A percentile compares a stretch with the other conserved stretches of the same genome.
These are phyloP conservation scores for Microbotryum intermedium DNA, from an alignment of 1,284 basidiomycete genomes.

Conservation along the genomic window DNA sequence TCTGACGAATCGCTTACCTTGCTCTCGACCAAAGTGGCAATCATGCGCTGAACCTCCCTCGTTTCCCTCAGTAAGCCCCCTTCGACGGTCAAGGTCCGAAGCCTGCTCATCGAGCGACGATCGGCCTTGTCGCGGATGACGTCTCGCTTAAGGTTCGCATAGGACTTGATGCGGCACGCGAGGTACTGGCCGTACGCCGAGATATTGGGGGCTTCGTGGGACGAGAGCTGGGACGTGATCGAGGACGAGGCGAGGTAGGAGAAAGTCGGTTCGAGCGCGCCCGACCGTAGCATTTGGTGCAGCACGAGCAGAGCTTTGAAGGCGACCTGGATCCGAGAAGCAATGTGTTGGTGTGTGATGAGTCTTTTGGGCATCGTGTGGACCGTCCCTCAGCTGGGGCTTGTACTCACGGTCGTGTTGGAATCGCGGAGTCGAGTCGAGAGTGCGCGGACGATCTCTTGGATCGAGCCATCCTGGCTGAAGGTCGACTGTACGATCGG, in stretches of 20 bases:
- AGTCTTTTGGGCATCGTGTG: not conserved
- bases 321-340: conserved; percentile 55
- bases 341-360: conserved; percentile 69
- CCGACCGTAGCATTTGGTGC: conserved; percentile 91
- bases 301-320: conserved; percentile 94
- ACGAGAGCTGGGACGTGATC: conserved; percentile 12
- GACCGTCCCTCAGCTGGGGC: not conserved
- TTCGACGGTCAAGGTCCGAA: conserved; percentile 87
- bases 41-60: conserved; percentile 77
- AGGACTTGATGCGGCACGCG: conserved; percentile 79
- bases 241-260: conserved; percentile 15
- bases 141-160: conserved; percentile 85
- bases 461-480: conserved; percentile 79
- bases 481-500: conserved; percentile 91
- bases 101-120: conserved; percentile 45
- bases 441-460: conserved; percentile 84
- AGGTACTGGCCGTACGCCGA: conserved; percentile 82
- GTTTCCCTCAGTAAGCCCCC: conserved; percentile 91
- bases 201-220: conserved; percentile 69
- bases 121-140: conserved; percentile 81
- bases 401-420: conserved; percentile 65
- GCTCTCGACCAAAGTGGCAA: conserved; percentile 78
- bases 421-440: conserved; percentile 75
- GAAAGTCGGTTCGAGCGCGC: conserved; percentile 83
- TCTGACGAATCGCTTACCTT: conserved; percentile 49